phyloP scores from a whole-genome alignment of 2,329 filamentous ascomycete species.

The Colletotrichum plurivorum region DNA sequence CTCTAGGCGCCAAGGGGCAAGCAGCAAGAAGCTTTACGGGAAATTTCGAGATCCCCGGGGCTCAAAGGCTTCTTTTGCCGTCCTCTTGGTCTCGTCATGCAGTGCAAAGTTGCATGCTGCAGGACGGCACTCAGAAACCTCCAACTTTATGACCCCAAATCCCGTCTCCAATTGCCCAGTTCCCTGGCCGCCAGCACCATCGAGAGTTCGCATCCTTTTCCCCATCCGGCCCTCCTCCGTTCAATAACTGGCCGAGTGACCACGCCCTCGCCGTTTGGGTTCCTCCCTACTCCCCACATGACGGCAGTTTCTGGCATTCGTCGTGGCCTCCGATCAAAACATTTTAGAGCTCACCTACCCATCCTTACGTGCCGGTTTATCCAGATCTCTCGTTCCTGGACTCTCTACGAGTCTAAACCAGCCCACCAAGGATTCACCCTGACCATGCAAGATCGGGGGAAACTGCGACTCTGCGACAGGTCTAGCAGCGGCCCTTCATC shows the following conservation, averaged over 20 bases:
- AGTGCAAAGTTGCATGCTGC: slow-evolving; percentile 16
- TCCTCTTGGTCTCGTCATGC: neutral
- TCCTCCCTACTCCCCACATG: neutral
- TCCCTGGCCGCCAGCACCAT: slow-evolving; percentile 12
- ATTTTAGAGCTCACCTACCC: no score
- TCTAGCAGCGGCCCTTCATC: slow-evolving; percentile 26
- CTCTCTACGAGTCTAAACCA: neutral
- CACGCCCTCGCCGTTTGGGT: neutral
- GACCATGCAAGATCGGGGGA: slow-evolving; percentile 9
- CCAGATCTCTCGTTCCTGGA: no score
- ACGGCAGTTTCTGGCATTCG: slow-evolving; percentile 8
- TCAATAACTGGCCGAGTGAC: neutral
- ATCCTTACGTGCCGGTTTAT: no score
- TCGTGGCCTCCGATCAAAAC: no score
- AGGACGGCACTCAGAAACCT: slow-evolving; percentile 22
- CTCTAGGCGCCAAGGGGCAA: neutral
- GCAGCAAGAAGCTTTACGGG: neutral
- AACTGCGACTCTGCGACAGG: neutral
- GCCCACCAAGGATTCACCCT: neutral
- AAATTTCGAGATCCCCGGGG: neutral
- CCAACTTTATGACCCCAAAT: slow-evolving; percentile 1
- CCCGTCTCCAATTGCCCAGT: neutral
- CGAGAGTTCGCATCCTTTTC: slow-evolving; percentile 4
- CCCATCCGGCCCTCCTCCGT: slow-evolving; percentile 5
- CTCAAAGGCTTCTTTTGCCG: neutral